Evolutionary conservation across 2,329 filamentous ascomycete genomes (phyloP).

Genomic region (Colletotrichum lini): DNA sequence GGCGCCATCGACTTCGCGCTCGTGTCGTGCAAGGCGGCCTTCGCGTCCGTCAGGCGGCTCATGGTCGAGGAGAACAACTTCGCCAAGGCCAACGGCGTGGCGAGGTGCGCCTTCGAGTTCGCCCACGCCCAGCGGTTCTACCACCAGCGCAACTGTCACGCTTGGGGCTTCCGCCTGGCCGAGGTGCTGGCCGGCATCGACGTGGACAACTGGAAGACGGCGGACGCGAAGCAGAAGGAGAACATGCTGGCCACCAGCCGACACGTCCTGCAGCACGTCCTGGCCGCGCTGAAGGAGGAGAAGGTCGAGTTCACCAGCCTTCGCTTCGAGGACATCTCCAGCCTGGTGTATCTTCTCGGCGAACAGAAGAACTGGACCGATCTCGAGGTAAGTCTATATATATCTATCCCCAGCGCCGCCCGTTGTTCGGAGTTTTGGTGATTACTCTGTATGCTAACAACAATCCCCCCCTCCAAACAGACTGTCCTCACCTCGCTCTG

Average conservation of each 20-base stretch:
- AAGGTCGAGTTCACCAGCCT: conserved; percentile 61
- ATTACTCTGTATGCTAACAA: conserved; percentile 18
- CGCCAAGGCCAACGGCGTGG: conserved; percentile 58
- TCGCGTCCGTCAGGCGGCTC: conserved; percentile 40
- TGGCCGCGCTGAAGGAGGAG: conserved; percentile 57
- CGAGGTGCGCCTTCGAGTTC: conserved; percentile 59
- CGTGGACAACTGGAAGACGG: conserved; percentile 44
- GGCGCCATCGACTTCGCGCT: conserved; percentile 54
- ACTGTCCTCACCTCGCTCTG: conserved; percentile 50
- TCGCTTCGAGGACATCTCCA: conserved; percentile 59
- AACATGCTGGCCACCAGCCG: conserved; percentile 40
- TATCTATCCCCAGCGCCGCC: too few species aligned
- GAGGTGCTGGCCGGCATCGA: conserved; percentile 60
- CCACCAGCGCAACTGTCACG: conserved; percentile 54
- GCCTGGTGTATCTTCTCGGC: conserved; percentile 62
- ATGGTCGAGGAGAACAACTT: conserved; percentile 57
- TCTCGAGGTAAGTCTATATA: conserved; percentile 51
- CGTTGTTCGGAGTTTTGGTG: too few species aligned
- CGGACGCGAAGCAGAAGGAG: conserved; percentile 50
- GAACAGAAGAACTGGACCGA: conserved; percentile 62
- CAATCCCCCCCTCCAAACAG: conserved; percentile 13
- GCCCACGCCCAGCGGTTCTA: conserved; percentile 59
- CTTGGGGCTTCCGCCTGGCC: conserved; percentile 62
- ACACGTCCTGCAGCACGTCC: conserved; percentile 47
- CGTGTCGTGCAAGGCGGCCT: conserved; percentile 54